phyloP scores from a whole-genome alignment of 768 basidiomycete genomes.

The Kondoa subrosea region DNA sequence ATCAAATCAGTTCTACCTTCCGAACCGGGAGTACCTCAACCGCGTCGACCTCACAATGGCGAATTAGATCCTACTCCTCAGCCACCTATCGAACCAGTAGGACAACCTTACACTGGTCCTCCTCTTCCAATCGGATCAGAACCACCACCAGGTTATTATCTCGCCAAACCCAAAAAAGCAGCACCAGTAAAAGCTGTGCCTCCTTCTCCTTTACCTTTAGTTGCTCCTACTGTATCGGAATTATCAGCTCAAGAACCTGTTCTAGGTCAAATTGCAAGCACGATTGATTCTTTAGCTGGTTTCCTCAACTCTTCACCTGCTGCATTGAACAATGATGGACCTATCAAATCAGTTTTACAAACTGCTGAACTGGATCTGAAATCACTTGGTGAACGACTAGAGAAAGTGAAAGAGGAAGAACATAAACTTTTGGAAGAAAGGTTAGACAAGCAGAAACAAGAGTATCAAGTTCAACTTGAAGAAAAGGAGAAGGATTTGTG shows the following conservation, averaged over 20 bases:
- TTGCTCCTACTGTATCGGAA: slow-evolving; percentile 63
- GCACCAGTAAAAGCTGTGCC: slow-evolving; percentile 27
- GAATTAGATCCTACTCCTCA: slow-evolving; percentile 31
- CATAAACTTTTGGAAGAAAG: slow-evolving; percentile 45
- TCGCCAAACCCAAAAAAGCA: slow-evolving; percentile 39
- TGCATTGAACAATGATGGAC: slow-evolving; percentile 40
- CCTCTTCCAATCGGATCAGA: slow-evolving; percentile 80
- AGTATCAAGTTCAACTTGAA: slow-evolving; percentile 63
- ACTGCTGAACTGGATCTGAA: slow-evolving; percentile 66
- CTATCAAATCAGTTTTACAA: slow-evolving; percentile 59
- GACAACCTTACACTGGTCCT: slow-evolving; percentile 45
- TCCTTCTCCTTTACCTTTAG: slow-evolving; percentile 45
- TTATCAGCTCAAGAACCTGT: slow-evolving; percentile 69
- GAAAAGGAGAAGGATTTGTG: slow-evolving; percentile 71
- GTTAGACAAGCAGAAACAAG: slow-evolving; percentile 65
- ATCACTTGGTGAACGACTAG: slow-evolving; percentile 56
- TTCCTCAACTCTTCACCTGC: slow-evolving; percentile 44
- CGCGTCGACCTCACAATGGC: slow-evolving; percentile 23
- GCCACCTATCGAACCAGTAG: slow-evolving; percentile 26
- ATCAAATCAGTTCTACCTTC: slow-evolving; percentile 12
- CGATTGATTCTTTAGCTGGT: slow-evolving; percentile 77
- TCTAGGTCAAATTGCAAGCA: slow-evolving; percentile 72
- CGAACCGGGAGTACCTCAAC: slow-evolving; percentile 5
- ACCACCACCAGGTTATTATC: slow-evolving; percentile 71
- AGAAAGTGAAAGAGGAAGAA: slow-evolving; percentile 64